Evolutionary conservation across 2,329 filamentous ascomycete species (phyloP).

Genomic region (Talaromyces pinophilus): DNA sequence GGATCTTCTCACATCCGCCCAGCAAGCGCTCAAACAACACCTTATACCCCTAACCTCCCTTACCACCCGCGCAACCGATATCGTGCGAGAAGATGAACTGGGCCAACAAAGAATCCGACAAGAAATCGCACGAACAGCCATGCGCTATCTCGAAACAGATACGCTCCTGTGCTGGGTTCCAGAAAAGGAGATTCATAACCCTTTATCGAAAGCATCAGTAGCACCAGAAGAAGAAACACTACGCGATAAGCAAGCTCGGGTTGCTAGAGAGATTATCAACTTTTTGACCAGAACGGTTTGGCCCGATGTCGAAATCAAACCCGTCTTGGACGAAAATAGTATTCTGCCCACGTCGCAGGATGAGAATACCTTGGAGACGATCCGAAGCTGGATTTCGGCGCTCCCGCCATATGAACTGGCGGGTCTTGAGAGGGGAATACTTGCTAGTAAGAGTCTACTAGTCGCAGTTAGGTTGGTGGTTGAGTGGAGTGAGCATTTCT

Average conservation of each 20-base stretch:
- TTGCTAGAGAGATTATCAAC: constrained; percentile 68
- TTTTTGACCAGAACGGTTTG: constrained; percentile 74
- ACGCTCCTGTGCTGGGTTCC: constrained; percentile 88
- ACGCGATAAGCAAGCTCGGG: constrained; percentile 69
- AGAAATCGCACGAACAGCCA: constrained; percentile 65
- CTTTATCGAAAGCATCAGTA: constrained; percentile 53
- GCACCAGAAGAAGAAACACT: constrained; percentile 59
- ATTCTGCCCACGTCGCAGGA: constrained; percentile 76
- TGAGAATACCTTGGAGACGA: constrained; percentile 71
- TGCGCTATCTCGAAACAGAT: constrained; percentile 90
- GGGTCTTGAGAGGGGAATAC: constrained; percentile 76
- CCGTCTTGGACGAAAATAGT: constrained; percentile 75
- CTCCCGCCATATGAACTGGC: constrained; percentile 80
- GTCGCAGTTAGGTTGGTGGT: constrained; percentile 73
- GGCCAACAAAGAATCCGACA: constrained; percentile 58
- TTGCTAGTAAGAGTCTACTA: constrained; percentile 85
- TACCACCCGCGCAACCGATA: constrained; percentile 78
- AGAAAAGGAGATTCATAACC: constrained; percentile 53
- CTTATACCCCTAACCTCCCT: constrained; percentile 89
- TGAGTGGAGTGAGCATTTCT: constrained; percentile 81
- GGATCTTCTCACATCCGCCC: constrained; percentile 78
- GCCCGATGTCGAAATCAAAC: constrained; percentile 77
- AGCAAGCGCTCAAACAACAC: constrained; percentile 82
- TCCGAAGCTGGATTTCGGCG: constrained; percentile 73
- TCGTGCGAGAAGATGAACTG: constrained; percentile 65